These are phyloP conservation scores for Salix suchowensis DNA, from an alignment of 345 rosid genomes.

Conservation along the genomic window DNA sequence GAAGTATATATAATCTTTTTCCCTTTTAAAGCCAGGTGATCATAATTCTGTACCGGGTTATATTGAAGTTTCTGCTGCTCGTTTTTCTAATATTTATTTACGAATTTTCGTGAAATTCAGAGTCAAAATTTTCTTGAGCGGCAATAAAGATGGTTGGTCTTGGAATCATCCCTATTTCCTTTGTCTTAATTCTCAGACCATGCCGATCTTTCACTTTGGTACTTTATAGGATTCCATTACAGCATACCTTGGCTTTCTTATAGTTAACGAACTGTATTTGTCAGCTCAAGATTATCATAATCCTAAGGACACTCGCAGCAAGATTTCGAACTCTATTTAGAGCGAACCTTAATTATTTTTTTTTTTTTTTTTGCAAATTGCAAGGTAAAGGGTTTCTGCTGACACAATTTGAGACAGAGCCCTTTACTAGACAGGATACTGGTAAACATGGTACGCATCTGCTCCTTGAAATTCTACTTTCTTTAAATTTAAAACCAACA, in stretches of 20 bases:
- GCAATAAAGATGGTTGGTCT: slow-evolving; percentile 10
- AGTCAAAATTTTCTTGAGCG: not conserved
- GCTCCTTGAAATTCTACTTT: not conserved
- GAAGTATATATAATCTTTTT: not conserved
- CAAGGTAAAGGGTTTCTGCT: not conserved
- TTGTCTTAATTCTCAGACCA: not conserved
- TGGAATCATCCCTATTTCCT: slow-evolving; percentile 15
- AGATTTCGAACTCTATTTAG: not conserved
- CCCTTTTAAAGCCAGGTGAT: not conserved
- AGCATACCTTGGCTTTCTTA: not conserved
- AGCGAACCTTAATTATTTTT: not conserved
- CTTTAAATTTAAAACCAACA: not conserved
- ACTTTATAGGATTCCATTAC: slow-evolving; percentile 26
- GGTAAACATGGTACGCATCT: slow-evolving; percentile 14
- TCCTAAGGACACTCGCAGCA: not conserved
- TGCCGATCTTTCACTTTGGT: slow-evolving; percentile 4
- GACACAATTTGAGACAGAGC: not conserved
- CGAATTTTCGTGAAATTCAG: not conserved
- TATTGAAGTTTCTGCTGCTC: not conserved
- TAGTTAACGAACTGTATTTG: not conserved
- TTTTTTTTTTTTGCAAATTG: not conserved
- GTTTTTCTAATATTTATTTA: not conserved
- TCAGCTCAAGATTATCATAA: not conserved
- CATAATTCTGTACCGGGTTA: not conserved
- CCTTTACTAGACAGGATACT: not conserved